Conservation (phyloP, 129 eudicot species). For the Sambucus nigra region DNA sequence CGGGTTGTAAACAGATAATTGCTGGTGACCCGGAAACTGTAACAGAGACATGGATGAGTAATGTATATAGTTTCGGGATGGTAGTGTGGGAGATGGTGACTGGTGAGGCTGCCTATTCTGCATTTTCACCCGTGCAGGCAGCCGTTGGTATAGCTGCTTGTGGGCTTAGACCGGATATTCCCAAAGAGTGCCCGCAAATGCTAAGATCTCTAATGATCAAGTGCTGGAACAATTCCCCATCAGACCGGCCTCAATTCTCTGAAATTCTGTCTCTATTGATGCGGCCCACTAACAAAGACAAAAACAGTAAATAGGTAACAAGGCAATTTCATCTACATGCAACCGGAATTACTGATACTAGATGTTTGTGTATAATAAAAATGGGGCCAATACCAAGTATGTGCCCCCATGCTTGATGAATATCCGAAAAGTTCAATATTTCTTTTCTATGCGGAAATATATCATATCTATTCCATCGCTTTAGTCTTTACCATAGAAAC, state of each 20-base stretch:
- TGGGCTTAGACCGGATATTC: conserved; percentile 97
- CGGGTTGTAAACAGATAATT: conserved; percentile 49
- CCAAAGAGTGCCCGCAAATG: conserved; percentile 76
- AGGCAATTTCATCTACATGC: background rate
- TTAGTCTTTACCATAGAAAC: background rate
- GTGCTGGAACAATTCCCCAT: conserved; percentile 84
- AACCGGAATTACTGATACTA: conserved; percentile 4
- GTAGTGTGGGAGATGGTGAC: conserved; percentile 92
- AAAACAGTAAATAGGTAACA: conserved; percentile 29
- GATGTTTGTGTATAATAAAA: conserved; percentile 8
- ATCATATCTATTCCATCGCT: background rate
- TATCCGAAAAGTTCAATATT: background rate
- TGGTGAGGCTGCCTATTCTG: conserved; percentile 83
- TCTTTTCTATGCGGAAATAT: conserved; percentile 1
- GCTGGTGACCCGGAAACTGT: conserved; percentile 97
- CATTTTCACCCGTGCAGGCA: conserved; percentile 96
- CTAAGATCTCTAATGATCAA: conserved; percentile 59
- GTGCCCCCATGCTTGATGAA: background rate
- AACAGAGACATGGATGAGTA: conserved; percentile 98
- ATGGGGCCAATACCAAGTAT: background rate
- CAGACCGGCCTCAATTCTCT: conserved; percentile 76
- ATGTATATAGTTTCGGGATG: conserved; percentile 92
- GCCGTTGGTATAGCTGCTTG: conserved; percentile 99
- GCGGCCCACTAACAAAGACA: conserved; percentile 26
- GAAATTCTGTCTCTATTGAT: conserved; percentile 50